These are phyloP conservation scores for Incumbomyces delicatus DNA, from an alignment of 2,329 filamentous ascomycete genomes.

Conservation along the genomic window DNA sequence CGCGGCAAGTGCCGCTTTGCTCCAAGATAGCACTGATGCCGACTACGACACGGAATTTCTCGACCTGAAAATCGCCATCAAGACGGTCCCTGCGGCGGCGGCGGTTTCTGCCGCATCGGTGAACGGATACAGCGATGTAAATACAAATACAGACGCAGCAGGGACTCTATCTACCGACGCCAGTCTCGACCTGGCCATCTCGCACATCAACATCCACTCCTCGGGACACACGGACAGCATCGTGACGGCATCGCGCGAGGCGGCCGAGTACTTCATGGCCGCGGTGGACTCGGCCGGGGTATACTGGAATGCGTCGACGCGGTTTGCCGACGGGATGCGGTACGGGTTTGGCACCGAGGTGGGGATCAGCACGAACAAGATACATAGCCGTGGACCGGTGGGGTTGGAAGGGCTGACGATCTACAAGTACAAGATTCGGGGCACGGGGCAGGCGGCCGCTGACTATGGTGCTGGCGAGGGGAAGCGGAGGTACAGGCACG, in stretches of 20 bases:
- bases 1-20: constrained; percentile 32
- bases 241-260: constrained; percentile 56
- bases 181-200: constrained; percentile 59
- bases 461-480: constrained; percentile 54
- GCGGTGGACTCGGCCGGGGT: constrained; percentile 81
- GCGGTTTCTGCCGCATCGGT: not conserved
- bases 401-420: constrained; percentile 91
- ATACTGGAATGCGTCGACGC: constrained; percentile 93
- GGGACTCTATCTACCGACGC: constrained; percentile 6
- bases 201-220: constrained; percentile 84
- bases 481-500: constrained; percentile 48
- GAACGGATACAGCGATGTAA: not conserved
- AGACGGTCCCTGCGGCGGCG: constrained; percentile 51
- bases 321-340: constrained; percentile 92
- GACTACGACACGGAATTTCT: constrained; percentile 90
- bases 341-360: constrained; percentile 98
- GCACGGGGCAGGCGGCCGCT: constrained; percentile 69
- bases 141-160: constrained; percentile 2
- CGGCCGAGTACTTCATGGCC: constrained; percentile 74
- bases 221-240: constrained; percentile 94
- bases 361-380: constrained; percentile 97
- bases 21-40: constrained; percentile 56
- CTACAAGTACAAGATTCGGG: constrained; percentile 89
- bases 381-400: constrained; percentile 86
- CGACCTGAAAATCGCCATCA: constrained; percentile 72